Conservation (phyloP, 75 land plant species). For the Pinus tabuliformis region DNA sequence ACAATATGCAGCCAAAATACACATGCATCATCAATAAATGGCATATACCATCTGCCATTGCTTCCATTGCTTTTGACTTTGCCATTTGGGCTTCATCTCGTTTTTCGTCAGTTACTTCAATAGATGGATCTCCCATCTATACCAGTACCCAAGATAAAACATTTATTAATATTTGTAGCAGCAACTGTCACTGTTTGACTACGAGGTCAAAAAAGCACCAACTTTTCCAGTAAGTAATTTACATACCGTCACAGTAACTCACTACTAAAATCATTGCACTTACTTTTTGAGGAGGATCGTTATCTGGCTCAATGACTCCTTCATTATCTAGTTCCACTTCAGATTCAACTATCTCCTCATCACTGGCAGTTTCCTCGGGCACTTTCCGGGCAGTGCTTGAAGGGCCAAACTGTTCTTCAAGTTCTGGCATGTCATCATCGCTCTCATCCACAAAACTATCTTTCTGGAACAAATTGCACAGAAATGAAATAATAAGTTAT, state of each 20-base stretch:
- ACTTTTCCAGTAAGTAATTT: no score
- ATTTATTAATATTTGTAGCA: neutral
- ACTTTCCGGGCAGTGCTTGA: constrained; percentile 6
- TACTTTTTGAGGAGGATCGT: constrained; percentile 91
- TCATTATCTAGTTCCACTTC: constrained; percentile 89
- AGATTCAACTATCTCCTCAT: constrained; percentile 75
- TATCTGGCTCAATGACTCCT: constrained; percentile 72
- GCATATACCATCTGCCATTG: constrained; percentile 78
- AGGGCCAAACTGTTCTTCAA: constrained; percentile 25
- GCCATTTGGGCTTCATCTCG: constrained; percentile 84
- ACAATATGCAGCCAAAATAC: constrained; percentile 1
- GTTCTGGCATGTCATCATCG: constrained; percentile 73
- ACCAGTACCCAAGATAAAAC: neutral
- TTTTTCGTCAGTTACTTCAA: constrained; percentile 87
- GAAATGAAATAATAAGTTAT: neutral
- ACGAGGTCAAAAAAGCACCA: neutral
- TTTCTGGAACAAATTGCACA: constrained; percentile 12
- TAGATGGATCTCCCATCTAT: constrained; percentile 87
- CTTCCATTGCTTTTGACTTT: constrained; percentile 83
- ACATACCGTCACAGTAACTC: neutral
- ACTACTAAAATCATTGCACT: neutral
- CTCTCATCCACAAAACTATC: constrained; percentile 47
- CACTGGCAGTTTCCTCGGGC: constrained; percentile 32
- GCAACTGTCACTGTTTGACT: neutral
- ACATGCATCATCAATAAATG: neutral